Conservation (phyloP, 2,329 filamentous ascomycete genomes). For the Sporothrix inflata region DNA sequence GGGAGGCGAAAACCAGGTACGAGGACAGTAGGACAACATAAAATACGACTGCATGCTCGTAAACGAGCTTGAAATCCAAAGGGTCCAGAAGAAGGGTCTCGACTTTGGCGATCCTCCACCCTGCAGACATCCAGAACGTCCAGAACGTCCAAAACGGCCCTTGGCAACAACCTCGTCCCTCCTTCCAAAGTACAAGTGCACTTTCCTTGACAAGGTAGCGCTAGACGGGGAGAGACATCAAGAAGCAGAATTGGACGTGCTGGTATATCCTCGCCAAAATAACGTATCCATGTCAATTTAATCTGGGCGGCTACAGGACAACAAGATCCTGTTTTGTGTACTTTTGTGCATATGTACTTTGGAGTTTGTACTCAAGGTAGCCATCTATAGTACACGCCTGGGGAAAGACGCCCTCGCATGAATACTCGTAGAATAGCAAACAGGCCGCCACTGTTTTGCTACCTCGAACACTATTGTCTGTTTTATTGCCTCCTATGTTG, state of each 20-base stretch:
- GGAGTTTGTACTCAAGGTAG: neutral
- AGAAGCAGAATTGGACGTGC: neutral
- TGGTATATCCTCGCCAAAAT: neutral
- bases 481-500: neutral
- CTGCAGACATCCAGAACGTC: neutral
- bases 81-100: neutral
- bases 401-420: neutral
- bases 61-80: neutral
- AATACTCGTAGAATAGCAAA: conserved; percentile 15
- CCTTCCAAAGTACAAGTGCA: no score
- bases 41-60: neutral
- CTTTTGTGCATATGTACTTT: neutral
- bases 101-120: neutral
- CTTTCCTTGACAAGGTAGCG: no score
- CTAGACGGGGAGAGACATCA: no score
- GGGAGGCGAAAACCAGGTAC: neutral
- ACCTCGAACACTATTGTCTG: neutral
- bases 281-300: neutral
- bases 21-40: neutral
- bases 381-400: neutral
- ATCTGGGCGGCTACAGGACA: neutral
- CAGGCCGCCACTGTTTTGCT: no score
- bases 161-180: neutral
- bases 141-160: neutral
- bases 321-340: neutral